Evolutionary conservation across 805 yeast species (phyloP), one percentile per base, ranked within the genome.

Genomic region (Yarrowia keelungensis): DNA sequence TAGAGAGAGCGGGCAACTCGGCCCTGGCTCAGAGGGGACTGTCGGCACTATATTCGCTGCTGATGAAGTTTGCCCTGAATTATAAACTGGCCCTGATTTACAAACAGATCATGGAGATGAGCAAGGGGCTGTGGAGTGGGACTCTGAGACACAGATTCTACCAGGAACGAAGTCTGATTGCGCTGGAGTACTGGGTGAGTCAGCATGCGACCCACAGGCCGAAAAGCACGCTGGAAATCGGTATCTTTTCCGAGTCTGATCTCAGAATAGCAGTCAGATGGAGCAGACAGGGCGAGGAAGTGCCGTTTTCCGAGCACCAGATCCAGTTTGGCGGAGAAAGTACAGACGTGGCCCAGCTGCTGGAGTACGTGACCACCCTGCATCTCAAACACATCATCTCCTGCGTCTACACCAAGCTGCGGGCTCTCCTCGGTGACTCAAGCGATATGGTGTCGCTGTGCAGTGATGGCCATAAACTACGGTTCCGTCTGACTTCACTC

Each of bases 151-250:
- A 86, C 76, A 80, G 83, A 19, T 87, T 86, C 74, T 82, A 81
- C 69, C 81, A 87, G 12, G 87, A 85, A 10, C 81, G 82, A 68
- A 83, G 87, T 35, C 76, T 83, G 22, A 83, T 91, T 12, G 76
- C 82, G 3, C 80, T 90, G 1, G 83, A 84, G 59, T 91, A 90
- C 76, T 91, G 96, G 94, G 80, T 83, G 9, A 81, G 80, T 69
- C 79, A 84, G 54, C 77, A 79, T 35, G 56, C 56, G 1, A 62
- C 67, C 16, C 56, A 47, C n/a, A 1, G 56, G 2, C 81, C 83
- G 73, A 81, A 81, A 58, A 86, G 89, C 1, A 82, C 83, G 53
- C 81, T 89, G 41, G 90, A 88, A 71, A 83, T 89, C 64, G 90
- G 91, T 0, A 78, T 87, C n/a, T 71, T 74, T 35, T 84, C 82